Percentiles rank a stretch among this genome's conserved stretches.
phyloP scores from a whole-genome alignment of 257 asterid genomes.

The Marsdenia floribunda region DNA sequence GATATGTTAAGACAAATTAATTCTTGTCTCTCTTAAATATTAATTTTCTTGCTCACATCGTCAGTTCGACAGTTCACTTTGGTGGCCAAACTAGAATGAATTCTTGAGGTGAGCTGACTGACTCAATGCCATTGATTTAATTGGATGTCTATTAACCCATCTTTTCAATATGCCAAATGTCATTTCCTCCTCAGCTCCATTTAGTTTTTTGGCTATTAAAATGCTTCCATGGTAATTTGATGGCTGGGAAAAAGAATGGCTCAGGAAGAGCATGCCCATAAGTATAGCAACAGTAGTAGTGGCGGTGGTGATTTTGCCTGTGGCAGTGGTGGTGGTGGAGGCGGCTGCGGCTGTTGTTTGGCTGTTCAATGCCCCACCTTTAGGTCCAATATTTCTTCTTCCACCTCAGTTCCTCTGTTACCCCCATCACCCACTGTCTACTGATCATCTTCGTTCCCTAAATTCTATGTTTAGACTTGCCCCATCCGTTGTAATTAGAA shows the following conservation, averaged over 20 bases:
- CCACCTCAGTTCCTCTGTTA: constrained; percentile 24
- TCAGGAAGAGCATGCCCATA: constrained; percentile 44
- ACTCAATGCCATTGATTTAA: no score
- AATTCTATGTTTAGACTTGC: constrained; percentile 31
- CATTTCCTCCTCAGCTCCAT: neutral
- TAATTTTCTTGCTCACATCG: no score
- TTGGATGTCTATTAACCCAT: no score
- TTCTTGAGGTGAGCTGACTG: no score
- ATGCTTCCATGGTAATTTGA: constrained; percentile 32
- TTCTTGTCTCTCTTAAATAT: no score
- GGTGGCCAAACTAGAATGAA: no score
- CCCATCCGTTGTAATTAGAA: no score
- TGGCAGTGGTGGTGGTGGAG: constrained; percentile 16
- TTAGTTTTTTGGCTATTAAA: constrained; percentile 28
- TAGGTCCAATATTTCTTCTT: constrained; percentile 34
- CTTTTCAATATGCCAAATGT: no score
- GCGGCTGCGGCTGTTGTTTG: constrained; percentile 15
- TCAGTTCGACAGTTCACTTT: no score
- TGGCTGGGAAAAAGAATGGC: constrained; percentile 53
- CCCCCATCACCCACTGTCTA: constrained; percentile 25
- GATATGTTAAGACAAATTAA: no score
- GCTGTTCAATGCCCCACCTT: constrained; percentile 28
- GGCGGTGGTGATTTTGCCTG: constrained; percentile 21
- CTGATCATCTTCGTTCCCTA: constrained; percentile 35
- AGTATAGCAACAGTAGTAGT: constrained; percentile 32